Conservation (phyloP, 2,329 filamentous ascomycete genomes). For the Calonectria ilicicola region DNA sequence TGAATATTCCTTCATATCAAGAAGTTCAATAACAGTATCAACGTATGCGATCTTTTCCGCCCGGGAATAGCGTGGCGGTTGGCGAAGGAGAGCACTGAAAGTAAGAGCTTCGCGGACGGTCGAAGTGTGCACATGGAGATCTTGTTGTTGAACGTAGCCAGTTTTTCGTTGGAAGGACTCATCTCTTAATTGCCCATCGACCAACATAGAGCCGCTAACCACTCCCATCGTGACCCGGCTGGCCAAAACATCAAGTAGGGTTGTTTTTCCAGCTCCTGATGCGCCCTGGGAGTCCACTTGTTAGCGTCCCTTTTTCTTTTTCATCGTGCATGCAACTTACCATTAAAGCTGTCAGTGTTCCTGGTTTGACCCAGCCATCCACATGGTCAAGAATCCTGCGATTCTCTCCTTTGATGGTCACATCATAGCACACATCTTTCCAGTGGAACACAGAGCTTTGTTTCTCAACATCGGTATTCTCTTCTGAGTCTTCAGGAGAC, state of each 20-base stretch:
- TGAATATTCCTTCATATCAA: constrained; percentile 73
- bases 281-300: constrained; percentile 54
- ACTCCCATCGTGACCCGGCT: constrained; percentile 86
- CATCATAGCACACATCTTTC: constrained; percentile 78
- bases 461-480: constrained; percentile 18
- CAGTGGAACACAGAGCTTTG: constrained; percentile 70
- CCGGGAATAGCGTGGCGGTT: constrained; percentile 74
- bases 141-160: constrained; percentile 86
- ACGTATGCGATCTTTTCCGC: constrained; percentile 85
- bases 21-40: constrained; percentile 76
- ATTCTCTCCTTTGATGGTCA: constrained; percentile 47
- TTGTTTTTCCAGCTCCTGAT: constrained; percentile 87
- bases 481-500: neutral
- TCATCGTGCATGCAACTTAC: constrained; percentile 66
- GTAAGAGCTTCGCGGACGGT: constrained; percentile 87
- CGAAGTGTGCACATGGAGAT: constrained; percentile 80
- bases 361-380: constrained; percentile 79
- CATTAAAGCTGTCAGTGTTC: constrained; percentile 78
- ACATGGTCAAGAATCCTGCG: constrained; percentile 76
- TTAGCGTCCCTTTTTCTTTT: constrained; percentile 70
- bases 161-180: constrained; percentile 84
- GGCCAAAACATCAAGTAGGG: constrained; percentile 83
- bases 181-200: constrained; percentile 72
- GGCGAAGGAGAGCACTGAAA: constrained; percentile 85
- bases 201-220: constrained; percentile 80